Evolutionary conservation across 345 rosid species (phyloP), one percentile per base, ranked within the genome.

Genomic region (Populus tremula): DNA sequence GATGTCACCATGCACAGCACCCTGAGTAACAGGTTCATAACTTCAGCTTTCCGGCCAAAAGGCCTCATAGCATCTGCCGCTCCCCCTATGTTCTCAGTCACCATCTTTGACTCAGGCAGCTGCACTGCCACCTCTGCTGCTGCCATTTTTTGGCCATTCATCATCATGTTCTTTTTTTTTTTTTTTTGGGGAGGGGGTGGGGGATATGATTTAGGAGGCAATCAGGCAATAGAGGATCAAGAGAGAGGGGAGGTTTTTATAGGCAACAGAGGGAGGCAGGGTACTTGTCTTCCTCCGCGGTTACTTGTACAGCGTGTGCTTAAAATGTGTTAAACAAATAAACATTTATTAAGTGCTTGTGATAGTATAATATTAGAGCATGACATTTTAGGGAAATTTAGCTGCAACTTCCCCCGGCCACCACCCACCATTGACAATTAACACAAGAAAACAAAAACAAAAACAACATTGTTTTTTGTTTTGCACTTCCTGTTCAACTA

Each of bases 1-100:
- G 94, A 86, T 47, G 85, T 82, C 6, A 78, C 85, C 88, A 87
- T 74, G 85, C 94, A 89, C 71, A 84, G 67, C 21, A 80, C 56
- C 89, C 98, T 81, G 65, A 91, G 73, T 45, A 75, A 67, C 72
- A 88, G 76, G 75, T 78, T 83, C 77, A 85, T 61, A 66, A 83
- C 69, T 50, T 89, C 93, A 75, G 70, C 78, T 70, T 78, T 86
- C 85, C 84, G 68, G 67, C 74, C 66, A n/a, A 69, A 49, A 63
- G 81, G 81, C 69, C 68, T 71, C 17, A 17, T 8, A 7, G 45
- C 38, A 21, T 39, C 45, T 6, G 35, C 31, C 8, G 49, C 25
- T 10, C 53, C 70, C 17, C 35, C 73, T 7, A 18, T 67, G 69
- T 68, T 61, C 49, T 50, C 76, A 14, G 73, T 77, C 12, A 62